Evolutionary conservation across 305 asterid species (phyloP).

Genomic region (Lippia alba): DNA sequence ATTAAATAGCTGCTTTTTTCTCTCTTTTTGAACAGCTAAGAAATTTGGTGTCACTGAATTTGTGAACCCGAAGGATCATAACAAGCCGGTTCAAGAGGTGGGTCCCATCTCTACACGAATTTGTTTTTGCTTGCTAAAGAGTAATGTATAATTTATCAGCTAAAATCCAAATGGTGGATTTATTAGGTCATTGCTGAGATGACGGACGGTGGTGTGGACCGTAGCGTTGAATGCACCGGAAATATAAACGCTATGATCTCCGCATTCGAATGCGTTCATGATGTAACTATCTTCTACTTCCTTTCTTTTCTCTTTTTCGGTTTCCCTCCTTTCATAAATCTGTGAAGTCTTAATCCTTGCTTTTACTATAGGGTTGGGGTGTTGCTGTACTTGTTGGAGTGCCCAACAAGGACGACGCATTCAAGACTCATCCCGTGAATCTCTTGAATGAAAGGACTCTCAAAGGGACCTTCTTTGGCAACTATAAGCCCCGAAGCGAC

Average conservation of each 20-base stretch:
- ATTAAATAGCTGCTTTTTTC: neutral
- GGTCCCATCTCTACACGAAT: neutral
- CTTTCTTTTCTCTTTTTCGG: neutral
- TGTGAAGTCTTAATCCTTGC: neutral
- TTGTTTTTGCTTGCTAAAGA: neutral
- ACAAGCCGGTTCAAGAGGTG: conserved; percentile 66
- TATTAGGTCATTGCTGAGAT: conserved; percentile 65
- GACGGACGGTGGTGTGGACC: conserved; percentile 80
- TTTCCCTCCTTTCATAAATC: neutral
- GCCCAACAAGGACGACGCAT: conserved; percentile 69
- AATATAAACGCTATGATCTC: conserved; percentile 75
- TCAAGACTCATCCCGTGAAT: conserved; percentile 68
- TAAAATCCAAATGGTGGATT: neutral
- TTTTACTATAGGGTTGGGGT: conserved; percentile 67
- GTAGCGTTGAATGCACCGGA: conserved; percentile 82
- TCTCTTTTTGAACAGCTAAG: conserved; percentile 57
- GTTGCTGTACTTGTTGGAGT: conserved; percentile 84
- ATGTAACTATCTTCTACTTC: conserved; percentile 42
- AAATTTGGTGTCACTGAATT: conserved; percentile 82
- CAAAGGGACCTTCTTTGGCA: conserved; percentile 78
- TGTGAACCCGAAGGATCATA: conserved; percentile 77
- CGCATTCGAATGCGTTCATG: conserved; percentile 86
- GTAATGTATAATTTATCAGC: too few species aligned
- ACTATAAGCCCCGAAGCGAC: conserved; percentile 72
- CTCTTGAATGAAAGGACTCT: conserved; percentile 72